These are phyloP conservation scores for Alternaria gaisen DNA, from an alignment of 2,329 filamentous ascomycete genomes.

Conservation along the genomic window DNA sequence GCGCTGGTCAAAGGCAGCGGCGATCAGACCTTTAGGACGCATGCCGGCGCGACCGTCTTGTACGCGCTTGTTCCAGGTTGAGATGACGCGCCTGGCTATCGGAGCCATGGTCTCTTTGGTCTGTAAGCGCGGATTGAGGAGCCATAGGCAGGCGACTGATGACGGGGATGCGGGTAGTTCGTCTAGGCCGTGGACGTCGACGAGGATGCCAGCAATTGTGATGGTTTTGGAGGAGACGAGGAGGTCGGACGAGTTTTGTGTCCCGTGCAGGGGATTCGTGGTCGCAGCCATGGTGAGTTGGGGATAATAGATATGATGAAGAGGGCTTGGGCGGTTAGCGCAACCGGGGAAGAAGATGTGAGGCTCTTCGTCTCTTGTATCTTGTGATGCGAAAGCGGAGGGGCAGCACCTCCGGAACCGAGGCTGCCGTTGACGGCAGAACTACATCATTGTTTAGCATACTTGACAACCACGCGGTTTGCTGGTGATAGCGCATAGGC, in stretches of 20 bases:
- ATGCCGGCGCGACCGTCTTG: conserved; percentile 40
- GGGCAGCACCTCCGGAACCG: conserved; percentile 7
- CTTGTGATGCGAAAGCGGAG: neutral
- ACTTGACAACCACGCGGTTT: neutral
- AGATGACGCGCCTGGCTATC: conserved; percentile 73
- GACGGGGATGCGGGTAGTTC: conserved; percentile 69
- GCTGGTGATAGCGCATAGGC: neutral
- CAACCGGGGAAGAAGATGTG: neutral
- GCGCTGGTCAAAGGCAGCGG: conserved; percentile 87
- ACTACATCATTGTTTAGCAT: neutral
- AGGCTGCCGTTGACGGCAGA: conserved; percentile 6
- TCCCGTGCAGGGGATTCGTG: conserved; percentile 47
- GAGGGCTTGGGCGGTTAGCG: neutral
- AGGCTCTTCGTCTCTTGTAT: neutral
- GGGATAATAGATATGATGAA: neutral
- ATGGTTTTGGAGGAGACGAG: conserved; percentile 71
- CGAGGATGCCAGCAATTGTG: conserved; percentile 79
- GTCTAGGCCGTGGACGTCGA: conserved; percentile 81
- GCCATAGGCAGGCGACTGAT: conserved; percentile 82
- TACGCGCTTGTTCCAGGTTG: conserved; percentile 68
- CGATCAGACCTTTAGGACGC: conserved; percentile 70
- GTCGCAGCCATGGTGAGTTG: conserved; percentile 40
- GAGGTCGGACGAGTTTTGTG: conserved; percentile 36
- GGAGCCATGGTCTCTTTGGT: conserved; percentile 77
- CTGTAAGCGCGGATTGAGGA: conserved; percentile 81